A percentile compares a stretch with the other conserved stretches of the same genome.
Evolutionary conservation across 2,329 filamentous ascomycete species (phyloP).

Genomic region (Lanzia echinophila): DNA sequence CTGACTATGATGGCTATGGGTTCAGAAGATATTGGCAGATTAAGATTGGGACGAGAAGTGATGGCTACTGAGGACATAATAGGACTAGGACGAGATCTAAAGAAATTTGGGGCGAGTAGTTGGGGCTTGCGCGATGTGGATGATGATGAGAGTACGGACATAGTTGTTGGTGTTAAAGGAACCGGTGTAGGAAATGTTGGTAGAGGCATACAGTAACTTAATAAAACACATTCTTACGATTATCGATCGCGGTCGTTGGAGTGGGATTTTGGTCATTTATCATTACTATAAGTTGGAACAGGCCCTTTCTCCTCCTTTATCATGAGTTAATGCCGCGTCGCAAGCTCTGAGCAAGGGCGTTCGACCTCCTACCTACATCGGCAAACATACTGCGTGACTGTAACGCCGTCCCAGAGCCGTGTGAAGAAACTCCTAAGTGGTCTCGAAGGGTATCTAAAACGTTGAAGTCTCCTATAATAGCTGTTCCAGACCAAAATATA

Average conservation of each 20-base stretch:
- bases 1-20: slow-evolving; percentile 97
- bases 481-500: slow-evolving; percentile 29
- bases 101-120: slow-evolving; percentile 79
- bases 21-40: slow-evolving; percentile 83
- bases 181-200: slow-evolving; percentile 92
- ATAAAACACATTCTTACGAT: slow-evolving; percentile 6
- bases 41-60: slow-evolving; percentile 75
- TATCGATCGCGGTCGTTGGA: not conserved
- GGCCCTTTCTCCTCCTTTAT: not conserved
- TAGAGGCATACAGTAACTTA: slow-evolving; percentile 65
- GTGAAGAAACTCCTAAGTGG: slow-evolving; percentile 28
- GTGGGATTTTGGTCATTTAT: not conserved
- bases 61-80: slow-evolving; percentile 76
- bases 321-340: slow-evolving; percentile 21
- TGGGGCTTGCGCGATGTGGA: slow-evolving; percentile 81
- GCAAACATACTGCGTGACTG: slow-evolving; percentile 27
- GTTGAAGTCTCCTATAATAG: slow-evolving; percentile 29
- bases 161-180: slow-evolving; percentile 87
- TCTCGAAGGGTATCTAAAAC: slow-evolving; percentile 27
- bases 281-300: not conserved
- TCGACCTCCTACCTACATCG: slow-evolving; percentile 25
- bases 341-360: slow-evolving; percentile 21
- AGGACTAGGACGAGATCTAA: slow-evolving; percentile 74
- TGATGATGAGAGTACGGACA: slow-evolving; percentile 55
- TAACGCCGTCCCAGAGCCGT: slow-evolving; percentile 20